Evolutionary conservation across 495 filamentous ascomycete species (phyloP), one percentile per base, ranked within the genome.

Genomic region (Annulohypoxylon stygium): DNA sequence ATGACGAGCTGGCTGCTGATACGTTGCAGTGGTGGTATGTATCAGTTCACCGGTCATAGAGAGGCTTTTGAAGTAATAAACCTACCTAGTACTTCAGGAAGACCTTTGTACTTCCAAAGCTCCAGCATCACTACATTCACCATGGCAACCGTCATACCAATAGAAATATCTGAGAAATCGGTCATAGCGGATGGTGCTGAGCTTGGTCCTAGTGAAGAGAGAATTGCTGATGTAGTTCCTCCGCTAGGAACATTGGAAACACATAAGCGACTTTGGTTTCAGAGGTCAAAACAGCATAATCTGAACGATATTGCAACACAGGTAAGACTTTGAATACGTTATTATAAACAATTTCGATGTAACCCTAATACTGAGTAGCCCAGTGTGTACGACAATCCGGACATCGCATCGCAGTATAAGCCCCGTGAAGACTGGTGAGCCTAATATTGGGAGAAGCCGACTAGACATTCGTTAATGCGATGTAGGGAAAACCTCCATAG

Each of bases 301-400:
- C 83, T 83, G 0, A 78, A 86, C 58, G 86, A 85, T 16, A 86
- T 90, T 36, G 90, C 90, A 1, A 92, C 90, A 0, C 85, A 87
- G 76, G 81, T 78, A 73, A 20, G 26, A 5, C 25, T 25, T 23
- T 4, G 8, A 1, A 2, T 3, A 30, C 14, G 18, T 0, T 8
- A 0, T 47, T 8, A 16, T 23, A 6, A 8, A 39, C 11, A 10
- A 3, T 6, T 11, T n/a, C 20, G 1, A 47, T 18, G 43, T 4
- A 37, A 50, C 30, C 58, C 20, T 58, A 10, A 71, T 25, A 2
- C 20, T 23, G 10, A 2, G 33, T 6, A 83, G 81, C 79, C 79
- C 50, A 85, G 80, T n/a, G 83, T 84, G 11, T 85, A 83, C 58
- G 83, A 86, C 20, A 82, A 84, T 59, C 75, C 79, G 0, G 79